Percentiles rank a stretch among this genome's conserved stretches.
Evolutionary conservation across 768 basidiomycete species (phyloP).

Genomic region (Ephemerocybe angulata): DNA sequence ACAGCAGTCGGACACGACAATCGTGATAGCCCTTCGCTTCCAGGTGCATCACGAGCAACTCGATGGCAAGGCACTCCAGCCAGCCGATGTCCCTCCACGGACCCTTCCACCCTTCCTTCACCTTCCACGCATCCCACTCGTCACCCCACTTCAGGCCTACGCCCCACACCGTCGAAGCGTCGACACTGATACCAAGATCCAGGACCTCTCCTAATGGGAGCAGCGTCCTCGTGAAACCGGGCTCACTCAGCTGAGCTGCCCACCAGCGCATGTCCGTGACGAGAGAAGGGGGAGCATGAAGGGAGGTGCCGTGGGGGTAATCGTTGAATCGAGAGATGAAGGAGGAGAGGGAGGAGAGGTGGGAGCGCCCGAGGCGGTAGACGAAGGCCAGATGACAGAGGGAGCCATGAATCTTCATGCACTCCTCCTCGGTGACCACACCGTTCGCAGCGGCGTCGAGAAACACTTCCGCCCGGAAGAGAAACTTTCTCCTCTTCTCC

Average conservation of each 20-base stretch:
- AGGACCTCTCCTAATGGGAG: neutral
- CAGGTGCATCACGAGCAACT: conserved; percentile 11
- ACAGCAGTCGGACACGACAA: conserved; percentile 24
- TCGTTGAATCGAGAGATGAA: too few relatives aligned
- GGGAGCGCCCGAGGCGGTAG: too few relatives aligned
- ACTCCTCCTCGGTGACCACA: too few relatives aligned
- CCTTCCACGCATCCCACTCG: conserved; percentile 29
- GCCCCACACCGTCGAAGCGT: conserved; percentile 36
- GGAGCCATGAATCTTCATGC: too few relatives aligned
- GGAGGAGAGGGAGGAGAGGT: too few relatives aligned
- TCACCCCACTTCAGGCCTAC: conserved; percentile 28
- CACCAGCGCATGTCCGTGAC: conserved; percentile 38
- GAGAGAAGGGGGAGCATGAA: too few relatives aligned
- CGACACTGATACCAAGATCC: too few relatives aligned
- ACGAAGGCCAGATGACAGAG: too few relatives aligned
- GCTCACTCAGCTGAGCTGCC: neutral
- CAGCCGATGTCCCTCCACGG: too few relatives aligned
- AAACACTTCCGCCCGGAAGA: conserved; percentile 4
- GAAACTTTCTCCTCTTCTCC: conserved; percentile 28
- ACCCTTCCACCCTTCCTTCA: too few relatives aligned
- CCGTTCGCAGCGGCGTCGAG: neutral
- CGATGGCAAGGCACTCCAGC: too few relatives aligned
- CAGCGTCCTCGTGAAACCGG: conserved; percentile 10
- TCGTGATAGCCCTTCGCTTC: conserved; percentile 10
- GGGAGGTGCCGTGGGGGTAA: too few relatives aligned